phyloP scores from a whole-genome alignment of 1,139 yeast genomes.

The Saccharomyces hybrid region DNA sequence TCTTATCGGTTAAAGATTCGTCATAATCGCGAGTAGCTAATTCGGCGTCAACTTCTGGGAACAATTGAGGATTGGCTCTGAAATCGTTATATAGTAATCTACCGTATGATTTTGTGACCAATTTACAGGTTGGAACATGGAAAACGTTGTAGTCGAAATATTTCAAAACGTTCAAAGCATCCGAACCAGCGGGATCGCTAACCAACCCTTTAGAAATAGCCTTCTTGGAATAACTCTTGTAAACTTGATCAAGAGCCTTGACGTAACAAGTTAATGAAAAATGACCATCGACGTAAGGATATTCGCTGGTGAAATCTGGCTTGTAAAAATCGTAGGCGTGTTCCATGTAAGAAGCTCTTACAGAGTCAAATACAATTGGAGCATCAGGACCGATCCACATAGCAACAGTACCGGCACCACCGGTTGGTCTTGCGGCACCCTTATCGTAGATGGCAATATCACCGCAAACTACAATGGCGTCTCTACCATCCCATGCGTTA shows the following conservation, averaged over 20 bases:
- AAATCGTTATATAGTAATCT: constrained; percentile 87
- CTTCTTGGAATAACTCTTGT: constrained; percentile 74
- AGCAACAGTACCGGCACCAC: constrained; percentile 98
- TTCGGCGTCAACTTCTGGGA: constrained; percentile 54
- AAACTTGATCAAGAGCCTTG: constrained; percentile 84
- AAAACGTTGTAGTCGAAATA: constrained; percentile 91
- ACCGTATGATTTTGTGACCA: constrained; percentile 88
- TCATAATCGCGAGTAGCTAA: constrained; percentile 63
- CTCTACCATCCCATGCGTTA: constrained; percentile 96
- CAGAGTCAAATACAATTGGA: constrained; percentile 83
- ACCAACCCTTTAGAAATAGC: constrained; percentile 51
- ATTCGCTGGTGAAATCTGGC: constrained; percentile 94
- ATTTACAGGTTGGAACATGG: constrained; percentile 98
- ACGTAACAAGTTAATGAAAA: constrained; percentile 91
- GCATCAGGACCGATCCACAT: constrained; percentile 96
- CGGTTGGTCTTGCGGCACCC: constrained; percentile 99
- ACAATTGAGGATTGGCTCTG: constrained; percentile 50
- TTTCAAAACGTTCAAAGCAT: constrained; percentile 56
- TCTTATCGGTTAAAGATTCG: constrained; percentile 69
- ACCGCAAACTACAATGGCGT: constrained; percentile 94
- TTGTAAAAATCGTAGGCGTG: constrained; percentile 97
- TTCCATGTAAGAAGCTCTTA: constrained; percentile 89
- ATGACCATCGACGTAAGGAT: constrained; percentile 97
- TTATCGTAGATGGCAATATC: constrained; percentile 96
- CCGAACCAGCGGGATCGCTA: constrained; percentile 25